Base-by-base conservation (phyloP, 148 eudicot genomes). In the Persicaria maculosa region DNA sequence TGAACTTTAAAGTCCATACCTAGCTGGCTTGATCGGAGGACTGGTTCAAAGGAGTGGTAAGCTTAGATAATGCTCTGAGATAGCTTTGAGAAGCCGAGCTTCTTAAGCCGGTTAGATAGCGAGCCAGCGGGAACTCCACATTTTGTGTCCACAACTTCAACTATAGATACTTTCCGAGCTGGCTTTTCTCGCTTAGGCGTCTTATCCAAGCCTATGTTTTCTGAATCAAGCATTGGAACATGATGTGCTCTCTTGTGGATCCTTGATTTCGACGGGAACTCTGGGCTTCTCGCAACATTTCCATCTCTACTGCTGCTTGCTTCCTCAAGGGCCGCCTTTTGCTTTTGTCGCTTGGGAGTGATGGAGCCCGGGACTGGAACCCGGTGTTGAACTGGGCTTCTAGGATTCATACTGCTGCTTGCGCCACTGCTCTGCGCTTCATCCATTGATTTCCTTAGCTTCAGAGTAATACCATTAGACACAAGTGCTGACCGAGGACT, bases 21-120 rank as follows among this genome's bases (percentile, higher is more conserved):
- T 19, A 57, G 20, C 6, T n/a, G 7, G 25, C 0, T 19, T 20
- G 9, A 6, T n/a, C n/a, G n/a, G n/a, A n/a, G n/a, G n/a, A n/a
- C n/a, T n/a, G n/a, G n/a, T n/a, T n/a, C n/a, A n/a, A n/a, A 19
- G 12, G 22, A 36, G 7, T 8, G 6, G 10, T 20, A 11, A 59
- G 62, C 72, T 75, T 82, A 88, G 77, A 77, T 76, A 80, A 82
- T 67, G 81, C 85, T 86, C 44, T 88, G 88, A 5, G 93, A 91
- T 40, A 89, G 81, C 77, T 93, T 89, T 17, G 97, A 87, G 85
- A 88, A 93, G 22, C 87, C 65, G n/a, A 86, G 92, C 83, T 88
- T 89, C 82, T 86, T 91, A 61, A 89, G 78, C 58, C 87, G 81
- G 74, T 76, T 84, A 69, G 88, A 76, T 74, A 88, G 80, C 16